Conservation (phyloP, 2,329 filamentous ascomycete genomes). For the Talaromyces pinophilus region DNA sequence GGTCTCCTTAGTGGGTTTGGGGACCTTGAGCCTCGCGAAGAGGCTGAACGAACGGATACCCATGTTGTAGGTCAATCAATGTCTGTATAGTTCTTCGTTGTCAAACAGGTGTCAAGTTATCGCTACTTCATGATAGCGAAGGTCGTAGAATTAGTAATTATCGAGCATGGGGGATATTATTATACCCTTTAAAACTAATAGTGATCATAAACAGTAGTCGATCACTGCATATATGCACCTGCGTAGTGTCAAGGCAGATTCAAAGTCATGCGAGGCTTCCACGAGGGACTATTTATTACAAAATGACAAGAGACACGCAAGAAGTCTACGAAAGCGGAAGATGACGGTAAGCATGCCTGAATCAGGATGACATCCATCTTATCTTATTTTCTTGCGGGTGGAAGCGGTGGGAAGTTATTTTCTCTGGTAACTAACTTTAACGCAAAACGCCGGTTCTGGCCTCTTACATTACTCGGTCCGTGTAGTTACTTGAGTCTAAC, state of each 20-base stretch:
- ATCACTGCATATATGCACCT: not conserved
- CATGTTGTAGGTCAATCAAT: slow-evolving; percentile 8
- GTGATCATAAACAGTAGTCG: not conserved
- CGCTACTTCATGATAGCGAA: not conserved
- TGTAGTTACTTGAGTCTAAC: not conserved
- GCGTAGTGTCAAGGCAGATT: not conserved
- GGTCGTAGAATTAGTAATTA: not conserved
- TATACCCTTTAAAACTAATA: not conserved
- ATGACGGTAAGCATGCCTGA: slow-evolving; percentile 28
- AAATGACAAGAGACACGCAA: not conserved
- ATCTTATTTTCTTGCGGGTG: slow-evolving; percentile 33
- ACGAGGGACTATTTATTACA: slow-evolving; percentile 15
- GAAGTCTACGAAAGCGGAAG: slow-evolving; percentile 30
- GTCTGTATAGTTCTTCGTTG: not conserved
- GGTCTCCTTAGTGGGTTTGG: slow-evolving; percentile 25
- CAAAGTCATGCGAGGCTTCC: slow-evolving; percentile 20
- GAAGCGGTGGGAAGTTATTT: not conserved
- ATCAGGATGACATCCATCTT: slow-evolving; percentile 28
- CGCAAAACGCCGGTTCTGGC: not conserved
- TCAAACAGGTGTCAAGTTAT: not conserved
- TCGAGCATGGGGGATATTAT: not conserved
- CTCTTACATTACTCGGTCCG: not conserved
- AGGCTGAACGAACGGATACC: slow-evolving; percentile 23
- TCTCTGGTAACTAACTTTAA: not conserved
- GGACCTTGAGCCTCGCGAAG: slow-evolving; percentile 33